Percentiles rank a stretch among this genome's conserved stretches.
These are phyloP conservation scores for Aureobasidium melanogenum DNA, from an alignment of 2,329 filamentous ascomycete genomes.

Conservation along the genomic window DNA sequence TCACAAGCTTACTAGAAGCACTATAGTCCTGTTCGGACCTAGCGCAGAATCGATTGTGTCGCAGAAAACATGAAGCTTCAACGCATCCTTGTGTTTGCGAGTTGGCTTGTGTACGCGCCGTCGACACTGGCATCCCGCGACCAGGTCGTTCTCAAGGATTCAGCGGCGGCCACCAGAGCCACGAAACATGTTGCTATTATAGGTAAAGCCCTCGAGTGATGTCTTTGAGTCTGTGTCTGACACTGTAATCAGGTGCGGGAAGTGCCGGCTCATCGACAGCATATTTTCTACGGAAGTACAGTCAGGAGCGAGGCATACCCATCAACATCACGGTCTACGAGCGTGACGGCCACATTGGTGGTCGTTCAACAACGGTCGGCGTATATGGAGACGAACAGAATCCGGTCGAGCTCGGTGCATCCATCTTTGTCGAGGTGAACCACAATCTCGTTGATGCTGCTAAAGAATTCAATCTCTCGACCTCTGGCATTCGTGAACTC, in stretches of 20 bases:
- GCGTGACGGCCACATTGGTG: conserved; percentile 66
- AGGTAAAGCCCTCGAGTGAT: neutral
- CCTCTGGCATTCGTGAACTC: conserved; percentile 29
- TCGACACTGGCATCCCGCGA: neutral
- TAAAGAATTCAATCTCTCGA: conserved; percentile 58
- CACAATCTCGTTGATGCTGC: conserved; percentile 70
- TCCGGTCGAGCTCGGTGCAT: conserved; percentile 72
- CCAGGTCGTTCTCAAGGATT: neutral
- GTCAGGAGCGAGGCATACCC: conserved; percentile 47
- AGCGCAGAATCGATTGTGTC: neutral
- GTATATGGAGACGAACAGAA: conserved; percentile 58
- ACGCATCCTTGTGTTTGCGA: neutral
- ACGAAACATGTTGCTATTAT: conserved; percentile 9
- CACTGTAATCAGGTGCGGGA: conserved; percentile 56
- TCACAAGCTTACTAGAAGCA: too few species aligned
- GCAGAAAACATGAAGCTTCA: neutral
- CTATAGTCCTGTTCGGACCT: too few species aligned
- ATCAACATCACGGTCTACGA: conserved; percentile 86
- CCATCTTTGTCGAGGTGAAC: conserved; percentile 83
- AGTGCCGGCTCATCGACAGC: conserved; percentile 80
- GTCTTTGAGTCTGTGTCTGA: neutral
- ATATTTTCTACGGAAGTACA: conserved; percentile 69
- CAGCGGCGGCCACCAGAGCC: neutral
- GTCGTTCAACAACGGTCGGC: conserved; percentile 76
- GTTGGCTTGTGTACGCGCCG: neutral